Conservation (phyloP, 805 yeast species). For the Ogataea corticis region DNA sequence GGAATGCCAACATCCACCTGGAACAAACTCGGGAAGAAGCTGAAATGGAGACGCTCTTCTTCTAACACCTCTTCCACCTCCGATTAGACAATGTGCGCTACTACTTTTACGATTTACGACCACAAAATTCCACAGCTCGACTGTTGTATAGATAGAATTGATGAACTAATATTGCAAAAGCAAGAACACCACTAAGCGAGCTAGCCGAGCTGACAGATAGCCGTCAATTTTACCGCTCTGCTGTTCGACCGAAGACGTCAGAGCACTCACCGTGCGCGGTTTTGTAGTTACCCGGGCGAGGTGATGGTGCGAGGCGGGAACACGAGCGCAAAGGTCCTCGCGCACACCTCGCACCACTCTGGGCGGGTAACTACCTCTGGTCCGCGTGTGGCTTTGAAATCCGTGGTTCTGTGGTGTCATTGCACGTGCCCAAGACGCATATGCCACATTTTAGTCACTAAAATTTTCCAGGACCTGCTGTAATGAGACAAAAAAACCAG, state of each 20-base stretch:
- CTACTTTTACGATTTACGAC: conserved; percentile 1
- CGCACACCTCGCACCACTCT: too few species aligned
- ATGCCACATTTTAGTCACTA: neutral
- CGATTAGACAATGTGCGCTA: conserved; percentile 9
- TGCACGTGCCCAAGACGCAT: neutral
- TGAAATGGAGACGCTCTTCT: conserved; percentile 34
- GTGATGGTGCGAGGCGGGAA: too few species aligned
- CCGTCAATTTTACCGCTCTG: too few species aligned
- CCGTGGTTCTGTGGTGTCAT: neutral
- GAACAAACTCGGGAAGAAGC: conserved; percentile 29
- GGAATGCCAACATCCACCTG: conserved; percentile 11
- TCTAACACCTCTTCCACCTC: conserved; percentile 25
- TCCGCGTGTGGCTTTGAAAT: neutral
- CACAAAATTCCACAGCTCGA: neutral
- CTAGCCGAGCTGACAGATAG: too few species aligned
- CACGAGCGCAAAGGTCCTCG: too few species aligned
- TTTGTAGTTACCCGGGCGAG: too few species aligned
- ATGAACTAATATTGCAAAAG: neutral
- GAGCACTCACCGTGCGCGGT: too few species aligned
- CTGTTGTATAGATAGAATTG: neutral
- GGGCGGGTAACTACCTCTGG: too few species aligned
- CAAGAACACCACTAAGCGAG: too few species aligned
- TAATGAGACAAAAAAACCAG: neutral
- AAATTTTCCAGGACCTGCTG: conserved; percentile 1
- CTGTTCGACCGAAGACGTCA: too few species aligned